Evolutionary conservation across 2,329 filamentous ascomycete genomes (phyloP).

Genomic region (Dothideomycetes sp.): DNA sequence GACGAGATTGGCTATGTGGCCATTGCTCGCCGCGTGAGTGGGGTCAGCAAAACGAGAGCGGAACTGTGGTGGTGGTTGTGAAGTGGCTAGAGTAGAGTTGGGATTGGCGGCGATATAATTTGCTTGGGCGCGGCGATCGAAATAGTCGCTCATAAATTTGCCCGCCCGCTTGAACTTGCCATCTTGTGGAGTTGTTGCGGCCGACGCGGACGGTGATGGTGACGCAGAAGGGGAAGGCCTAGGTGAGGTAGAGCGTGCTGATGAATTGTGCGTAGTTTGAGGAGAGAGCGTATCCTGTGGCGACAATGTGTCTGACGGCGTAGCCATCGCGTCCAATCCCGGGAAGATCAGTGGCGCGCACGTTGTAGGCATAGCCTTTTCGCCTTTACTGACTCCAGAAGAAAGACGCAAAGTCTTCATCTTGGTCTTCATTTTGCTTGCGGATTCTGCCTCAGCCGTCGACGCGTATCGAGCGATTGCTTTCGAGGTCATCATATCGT

Average conservation of each 20-base stretch:
- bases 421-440: constrained; percentile 7
- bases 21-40: constrained; percentile 39
- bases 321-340: constrained; percentile 22
- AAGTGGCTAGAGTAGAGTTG: constrained; percentile 11
- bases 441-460: constrained; percentile 1
- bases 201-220: background rate
- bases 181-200: constrained; percentile 14
- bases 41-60: constrained; percentile 40
- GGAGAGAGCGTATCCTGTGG: too few relatives aligned
- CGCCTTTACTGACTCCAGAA: constrained; percentile 28
- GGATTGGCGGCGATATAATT: constrained; percentile 24
- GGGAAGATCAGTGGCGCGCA: constrained; percentile 40
- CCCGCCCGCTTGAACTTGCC: constrained; percentile 19
- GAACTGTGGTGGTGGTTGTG: constrained; percentile 30
- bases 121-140: constrained; percentile 38
- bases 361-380: constrained; percentile 31
- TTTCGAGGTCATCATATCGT: constrained; percentile 27
- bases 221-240: background rate
- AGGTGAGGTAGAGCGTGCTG: background rate
- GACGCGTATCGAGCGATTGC: constrained; percentile 17
- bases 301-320: too few relatives aligned
- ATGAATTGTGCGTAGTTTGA: background rate
- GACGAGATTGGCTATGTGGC: constrained; percentile 34
- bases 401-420: constrained; percentile 26
- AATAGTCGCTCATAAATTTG: constrained; percentile 36